Conservation (phyloP, 2,329 filamentous ascomycete genomes). For the Colletotrichum sidae region DNA sequence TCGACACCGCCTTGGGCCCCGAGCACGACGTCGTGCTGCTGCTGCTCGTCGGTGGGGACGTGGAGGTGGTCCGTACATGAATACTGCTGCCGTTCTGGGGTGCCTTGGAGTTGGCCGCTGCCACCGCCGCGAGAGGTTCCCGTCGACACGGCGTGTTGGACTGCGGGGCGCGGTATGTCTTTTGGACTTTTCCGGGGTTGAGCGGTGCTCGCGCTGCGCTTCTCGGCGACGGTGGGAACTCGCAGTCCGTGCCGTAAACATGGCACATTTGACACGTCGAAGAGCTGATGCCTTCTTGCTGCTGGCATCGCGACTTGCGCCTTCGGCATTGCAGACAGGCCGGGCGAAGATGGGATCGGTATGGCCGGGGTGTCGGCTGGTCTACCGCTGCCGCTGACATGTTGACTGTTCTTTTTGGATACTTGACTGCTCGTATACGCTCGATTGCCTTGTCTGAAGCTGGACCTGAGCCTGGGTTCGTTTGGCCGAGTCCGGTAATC, state of each 20-base stretch:
- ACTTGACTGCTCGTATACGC: too few species aligned
- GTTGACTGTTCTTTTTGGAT: not conserved
- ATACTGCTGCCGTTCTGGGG: conserved; percentile 8
- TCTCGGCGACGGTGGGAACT: conserved; percentile 53
- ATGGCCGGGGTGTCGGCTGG: conserved; percentile 56
- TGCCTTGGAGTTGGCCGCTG: not conserved
- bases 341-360: conserved; percentile 70
- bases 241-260: conserved; percentile 67
- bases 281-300: conserved; percentile 60
- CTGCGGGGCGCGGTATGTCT: conserved; percentile 25
- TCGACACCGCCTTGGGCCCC: conserved; percentile 21
- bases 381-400: conserved; percentile 25
- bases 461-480: conserved; percentile 3
- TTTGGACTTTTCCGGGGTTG: conserved; percentile 36
- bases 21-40: conserved; percentile 25
- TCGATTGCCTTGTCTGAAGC: conserved; percentile 1
- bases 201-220: conserved; percentile 28
- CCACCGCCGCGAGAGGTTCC: conserved; percentile 25
- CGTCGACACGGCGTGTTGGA: conserved; percentile 23
- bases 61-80: conserved; percentile 3
- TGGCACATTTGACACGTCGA: conserved; percentile 68
- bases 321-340: conserved; percentile 70
- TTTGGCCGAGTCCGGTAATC: conserved; percentile 29
- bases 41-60: conserved; percentile 20
- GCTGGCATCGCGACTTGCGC: conserved; percentile 70